These are phyloP conservation scores for Phytopythium ostracodes DNA, from an alignment of 352 stramenopile genomes.

Conservation along the genomic window DNA sequence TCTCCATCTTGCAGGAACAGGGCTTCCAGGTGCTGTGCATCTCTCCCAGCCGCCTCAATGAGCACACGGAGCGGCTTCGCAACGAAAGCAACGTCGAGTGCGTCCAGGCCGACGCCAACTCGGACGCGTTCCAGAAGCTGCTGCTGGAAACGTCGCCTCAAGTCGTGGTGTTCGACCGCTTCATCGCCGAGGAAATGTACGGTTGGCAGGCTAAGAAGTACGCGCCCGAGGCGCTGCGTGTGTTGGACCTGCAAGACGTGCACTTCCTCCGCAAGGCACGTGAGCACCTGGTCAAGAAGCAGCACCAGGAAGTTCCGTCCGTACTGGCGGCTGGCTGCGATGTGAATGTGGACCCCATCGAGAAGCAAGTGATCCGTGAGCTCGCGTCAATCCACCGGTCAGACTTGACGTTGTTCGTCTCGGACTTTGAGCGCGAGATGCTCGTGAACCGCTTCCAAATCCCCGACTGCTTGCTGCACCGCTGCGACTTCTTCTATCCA, in stretches of 20 bases:
- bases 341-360: conserved; percentile 37
- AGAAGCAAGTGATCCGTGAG: conserved; percentile 71
- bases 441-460: conserved; percentile 65
- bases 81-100: conserved; percentile 47
- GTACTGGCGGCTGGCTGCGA: background rate
- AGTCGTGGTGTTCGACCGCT: conserved; percentile 77
- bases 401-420: conserved; percentile 74
- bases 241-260: conserved; percentile 93
- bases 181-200: conserved; percentile 87
- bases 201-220: conserved; percentile 75
- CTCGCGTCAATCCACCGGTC: conserved; percentile 73
- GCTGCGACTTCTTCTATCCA: conserved; percentile 74
- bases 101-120: conserved; percentile 72
- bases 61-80: conserved; percentile 49
- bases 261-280: conserved; percentile 87
- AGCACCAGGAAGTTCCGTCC: conserved; percentile 29
- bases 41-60: conserved; percentile 74
- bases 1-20: conserved; percentile 54
- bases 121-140: conserved; percentile 58
- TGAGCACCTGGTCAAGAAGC: conserved; percentile 74
- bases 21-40: conserved; percentile 73
- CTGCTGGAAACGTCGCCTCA: conserved; percentile 53
- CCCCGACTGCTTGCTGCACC: conserved; percentile 30
- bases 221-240: conserved; percentile 67
- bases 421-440: conserved; percentile 53